Base-by-base conservation (phyloP, 371 early-diverging fungal genomes). In the Nematocida sp. region DNA sequence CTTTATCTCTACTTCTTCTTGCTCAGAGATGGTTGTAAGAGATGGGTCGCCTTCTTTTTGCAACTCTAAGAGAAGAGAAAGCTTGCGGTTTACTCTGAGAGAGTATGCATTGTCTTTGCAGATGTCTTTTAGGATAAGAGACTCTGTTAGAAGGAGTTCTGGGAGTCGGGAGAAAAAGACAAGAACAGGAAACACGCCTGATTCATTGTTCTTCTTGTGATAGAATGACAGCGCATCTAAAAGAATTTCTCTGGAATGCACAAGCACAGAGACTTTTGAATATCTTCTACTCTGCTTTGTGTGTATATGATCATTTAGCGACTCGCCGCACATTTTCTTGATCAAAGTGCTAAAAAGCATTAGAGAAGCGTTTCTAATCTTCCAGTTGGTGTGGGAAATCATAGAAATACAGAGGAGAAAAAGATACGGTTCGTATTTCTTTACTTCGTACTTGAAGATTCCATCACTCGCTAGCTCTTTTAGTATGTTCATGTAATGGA, bases 291-390 rank as follows among this genome's bases (percentile, higher is more conserved):
- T 23, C 20, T 40, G 40, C 23, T 11, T n/a, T 13, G 9, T 5
- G 5, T 3, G 9, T 25, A 26, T 11, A 9, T 18, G 54, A 4
- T 16, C 26, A 30, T 71, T 71, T 13, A 71, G 36, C 5, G 75
- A 47, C 20, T 71, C 75, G 47, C 59, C 59, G 75, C 75, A 71
- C 75, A 71, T 61, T 42, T 71, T 71, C 42, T 71, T 71, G 35
- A 71, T 71, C 7, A 71, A 60, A 7, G 53, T 63, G 38, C 60
- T 50, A 49, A 45, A 71, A 2, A 71, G 75, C 75, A 71, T 71
- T 20, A 71, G 39, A 2, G 75, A 16, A 9, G 75, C 45, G 33
- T 71, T 71, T 63, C 63, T 23, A 20, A 71, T 50, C 38, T 48
- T 57, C 75, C 75, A 71, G 75, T 33, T 30, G n/a, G 45, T 42